A percentile compares a stretch with the other conserved stretches of the same genome.
These are phyloP conservation scores for Coemansia furcata DNA, from an alignment of 192 early-diverging fungal species.

Conservation along the genomic window DNA sequence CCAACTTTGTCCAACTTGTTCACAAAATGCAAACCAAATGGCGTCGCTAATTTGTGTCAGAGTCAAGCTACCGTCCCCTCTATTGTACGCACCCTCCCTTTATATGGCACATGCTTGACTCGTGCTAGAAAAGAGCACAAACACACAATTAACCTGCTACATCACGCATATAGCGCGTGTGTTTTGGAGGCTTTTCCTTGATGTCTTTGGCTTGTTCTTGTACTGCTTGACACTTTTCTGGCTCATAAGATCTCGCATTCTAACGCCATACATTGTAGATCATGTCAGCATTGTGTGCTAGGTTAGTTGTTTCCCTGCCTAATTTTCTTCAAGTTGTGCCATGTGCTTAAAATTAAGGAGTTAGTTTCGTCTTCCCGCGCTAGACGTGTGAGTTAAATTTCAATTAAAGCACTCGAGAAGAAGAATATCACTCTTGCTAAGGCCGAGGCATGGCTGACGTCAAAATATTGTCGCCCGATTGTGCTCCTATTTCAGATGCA, in stretches of 20 bases:
- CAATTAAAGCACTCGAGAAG: constrained; percentile 1
- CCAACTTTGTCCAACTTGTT: neutral
- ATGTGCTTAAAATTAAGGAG: neutral
- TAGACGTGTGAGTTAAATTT: neutral
- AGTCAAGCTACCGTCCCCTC: neutral
- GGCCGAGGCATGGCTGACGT: constrained; percentile 1
- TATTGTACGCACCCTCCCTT: neutral
- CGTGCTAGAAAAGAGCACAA: neutral
- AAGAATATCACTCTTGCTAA: neutral
- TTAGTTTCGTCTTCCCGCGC: neutral
- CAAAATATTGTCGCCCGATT: neutral
- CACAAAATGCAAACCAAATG: neutral
- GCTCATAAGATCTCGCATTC: neutral
- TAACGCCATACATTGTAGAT: constrained; percentile 1
- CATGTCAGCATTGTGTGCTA: neutral
- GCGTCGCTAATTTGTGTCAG: neutral
- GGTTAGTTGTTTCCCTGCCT: neutral
- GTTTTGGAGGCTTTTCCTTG: constrained; percentile 7
- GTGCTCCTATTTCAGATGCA: neutral
- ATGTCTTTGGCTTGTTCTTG: neutral
- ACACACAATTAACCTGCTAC: neutral
- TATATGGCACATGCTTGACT: neutral
- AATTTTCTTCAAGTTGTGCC: neutral
- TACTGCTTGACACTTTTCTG: neutral
- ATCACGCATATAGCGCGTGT: neutral